Evolutionary conservation across 306 rosid species (phyloP), one percentile per base, ranked within the genome.

Genomic region (Oxytropis ochrocephala): DNA sequence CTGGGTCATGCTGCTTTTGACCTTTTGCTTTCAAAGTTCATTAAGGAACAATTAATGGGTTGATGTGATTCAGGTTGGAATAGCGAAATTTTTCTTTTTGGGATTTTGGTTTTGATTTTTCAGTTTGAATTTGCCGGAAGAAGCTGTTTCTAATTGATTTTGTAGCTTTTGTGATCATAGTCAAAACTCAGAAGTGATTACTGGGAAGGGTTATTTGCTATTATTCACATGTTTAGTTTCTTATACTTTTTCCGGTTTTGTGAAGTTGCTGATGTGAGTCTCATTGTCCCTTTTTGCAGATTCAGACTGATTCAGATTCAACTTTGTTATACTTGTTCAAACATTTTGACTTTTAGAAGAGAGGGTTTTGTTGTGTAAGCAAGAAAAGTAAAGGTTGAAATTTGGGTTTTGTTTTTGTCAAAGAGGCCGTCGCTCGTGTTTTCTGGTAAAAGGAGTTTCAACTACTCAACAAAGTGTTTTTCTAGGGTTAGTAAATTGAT

Each of bases 251-350:
- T 18, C 29, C 29, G 21, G 38, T 64, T 38, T 63, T 52, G 54
- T 48, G 48, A 11, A 60, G 36, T 44, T 42, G 24, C 32, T 73
- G 54, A 33, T 47, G 43, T 50, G 72, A 72, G 75, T 76, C 75
- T 76, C 53, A 24, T 75, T 59, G 51, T 76, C 42, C 16, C 55
- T 39, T 44, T 49, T 60, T 57, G 63, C 80, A 87, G 90, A 89
- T 87, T 87, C 89, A 81, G 72, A 50, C 47, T 72, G 30, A 64
- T 67, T 41, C 42, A 64, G 70, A 62, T 69, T 69, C 54, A 61
- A 32, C 60, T 66, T 47, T 43, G 53, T 29, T 53, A 52, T 36
- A 69, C 76, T 33, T 58, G 42, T 61, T 80, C 62, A 64, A 57
- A 56, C 49, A 69, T 65, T 70, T 78, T 78, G 72, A 64, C 72